Percentiles rank a stretch among this genome's conserved stretches.
Conservation (phyloP, 179 eudicot genomes). For the Nepenthes alata region DNA sequence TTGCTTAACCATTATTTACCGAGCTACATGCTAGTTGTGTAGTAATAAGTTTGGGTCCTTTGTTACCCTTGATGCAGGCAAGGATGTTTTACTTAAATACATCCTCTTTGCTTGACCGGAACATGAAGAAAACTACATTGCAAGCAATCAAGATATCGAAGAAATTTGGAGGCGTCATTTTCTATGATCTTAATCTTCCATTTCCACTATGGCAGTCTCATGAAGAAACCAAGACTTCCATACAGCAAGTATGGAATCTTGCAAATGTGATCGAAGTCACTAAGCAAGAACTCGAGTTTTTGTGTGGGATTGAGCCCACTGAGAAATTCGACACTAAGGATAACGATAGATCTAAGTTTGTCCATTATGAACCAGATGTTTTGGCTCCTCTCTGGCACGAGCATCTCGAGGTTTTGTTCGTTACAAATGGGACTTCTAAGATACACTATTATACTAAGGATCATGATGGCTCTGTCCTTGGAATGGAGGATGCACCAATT, state of each 20-base stretch:
- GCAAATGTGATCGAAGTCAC: slow-evolving; percentile 86
- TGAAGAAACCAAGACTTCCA: slow-evolving; percentile 60
- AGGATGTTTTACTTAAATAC: slow-evolving; percentile 82
- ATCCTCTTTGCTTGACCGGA: slow-evolving; percentile 62
- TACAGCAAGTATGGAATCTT: slow-evolving; percentile 47
- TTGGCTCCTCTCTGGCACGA: slow-evolving; percentile 75
- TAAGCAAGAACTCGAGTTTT: slow-evolving; percentile 86
- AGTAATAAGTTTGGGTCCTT: neutral
- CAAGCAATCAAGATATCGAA: slow-evolving; percentile 63
- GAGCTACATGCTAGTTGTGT: neutral
- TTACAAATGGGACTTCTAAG: slow-evolving; percentile 89
- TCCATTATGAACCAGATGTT: slow-evolving; percentile 55
- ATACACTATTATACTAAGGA: slow-evolving; percentile 82
- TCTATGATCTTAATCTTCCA: slow-evolving; percentile 79
- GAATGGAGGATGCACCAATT: slow-evolving; percentile 81
- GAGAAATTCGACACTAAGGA: slow-evolving; percentile 71
- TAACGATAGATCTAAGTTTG: slow-evolving; percentile 50
- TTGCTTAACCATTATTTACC: neutral
- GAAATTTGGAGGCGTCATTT: slow-evolving; percentile 58
- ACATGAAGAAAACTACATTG: slow-evolving; percentile 59
- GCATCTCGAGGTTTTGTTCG: slow-evolving; percentile 73
- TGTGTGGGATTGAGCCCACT: slow-evolving; percentile 62
- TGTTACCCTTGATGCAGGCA: slow-evolving; percentile 42
- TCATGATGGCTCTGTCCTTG: slow-evolving; percentile 53
- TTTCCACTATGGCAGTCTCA: slow-evolving; percentile 68